Conservation (phyloP, 495 filamentous ascomycete species). For the Aspergillus coremiiformis region DNA sequence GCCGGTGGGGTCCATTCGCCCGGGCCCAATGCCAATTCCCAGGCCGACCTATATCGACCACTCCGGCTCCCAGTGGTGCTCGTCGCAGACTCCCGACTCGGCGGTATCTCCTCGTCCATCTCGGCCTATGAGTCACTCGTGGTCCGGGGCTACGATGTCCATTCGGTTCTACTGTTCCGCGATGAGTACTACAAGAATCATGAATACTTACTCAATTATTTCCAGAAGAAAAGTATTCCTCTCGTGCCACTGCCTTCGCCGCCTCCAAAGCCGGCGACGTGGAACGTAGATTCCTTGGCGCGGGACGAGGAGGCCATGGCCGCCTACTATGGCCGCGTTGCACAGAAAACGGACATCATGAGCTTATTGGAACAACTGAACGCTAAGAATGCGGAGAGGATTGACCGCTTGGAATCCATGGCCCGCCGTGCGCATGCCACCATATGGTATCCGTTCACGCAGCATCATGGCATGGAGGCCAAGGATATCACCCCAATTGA, state of each 20-base stretch:
- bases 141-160: slow-evolving; percentile 67
- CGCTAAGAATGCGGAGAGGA: slow-evolving; percentile 41
- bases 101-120: slow-evolving; percentile 67
- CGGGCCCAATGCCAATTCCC: slow-evolving; percentile 61
- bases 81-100: slow-evolving; percentile 61
- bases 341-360: slow-evolving; percentile 29
- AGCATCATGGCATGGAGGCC: slow-evolving; percentile 54
- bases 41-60: slow-evolving; percentile 66
- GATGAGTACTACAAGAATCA: slow-evolving; percentile 57
- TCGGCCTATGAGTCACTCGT: slow-evolving; percentile 68
- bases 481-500: slow-evolving; percentile 63
- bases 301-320: slow-evolving; percentile 49
- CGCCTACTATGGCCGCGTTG: slow-evolving; percentile 46
- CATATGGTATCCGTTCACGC: slow-evolving; percentile 81
- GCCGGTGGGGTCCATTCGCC: slow-evolving; percentile 73
- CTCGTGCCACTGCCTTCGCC: slow-evolving; percentile 48
- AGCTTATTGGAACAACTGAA: slow-evolving; percentile 42
- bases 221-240: slow-evolving; percentile 48
- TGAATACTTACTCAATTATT: slow-evolving; percentile 56
- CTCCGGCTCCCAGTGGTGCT: slow-evolving; percentile 65
- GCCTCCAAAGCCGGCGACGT: slow-evolving; percentile 30
- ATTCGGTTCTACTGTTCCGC: slow-evolving; percentile 55
- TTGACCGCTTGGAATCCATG: slow-evolving; percentile 53
- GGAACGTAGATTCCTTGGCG: slow-evolving; percentile 23
- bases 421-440: slow-evolving; percentile 43